Percentiles rank a stretch among this genome's conserved stretches.
Evolutionary conservation across 352 stramenopile species (phyloP).

Genomic region (Thalassiosira delicatula): DNA sequence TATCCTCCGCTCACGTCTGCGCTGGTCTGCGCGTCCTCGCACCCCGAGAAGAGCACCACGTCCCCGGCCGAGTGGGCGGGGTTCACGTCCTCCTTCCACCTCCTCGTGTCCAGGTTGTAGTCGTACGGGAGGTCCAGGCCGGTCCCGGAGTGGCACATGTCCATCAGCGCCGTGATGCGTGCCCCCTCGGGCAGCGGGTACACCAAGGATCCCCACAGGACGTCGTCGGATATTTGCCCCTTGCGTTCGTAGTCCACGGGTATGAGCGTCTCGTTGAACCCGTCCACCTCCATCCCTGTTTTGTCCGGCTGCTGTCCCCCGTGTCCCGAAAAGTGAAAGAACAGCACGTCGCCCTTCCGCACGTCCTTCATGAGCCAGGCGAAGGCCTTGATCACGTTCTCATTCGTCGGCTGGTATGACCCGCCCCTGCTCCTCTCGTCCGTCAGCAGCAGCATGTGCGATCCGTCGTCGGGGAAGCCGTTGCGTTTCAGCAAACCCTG

Average conservation of each 20-base stretch:
- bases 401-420: slow-evolving; percentile 39
- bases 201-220: slow-evolving; percentile 66
- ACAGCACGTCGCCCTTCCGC: slow-evolving; percentile 69
- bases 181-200: slow-evolving; percentile 52
- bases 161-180: slow-evolving; percentile 78
- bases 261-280: slow-evolving; percentile 76
- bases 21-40: slow-evolving; percentile 70
- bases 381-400: slow-evolving; percentile 57
- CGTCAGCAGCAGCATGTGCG: slow-evolving; percentile 59
- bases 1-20: slow-evolving; percentile 70
- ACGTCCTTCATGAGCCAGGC: slow-evolving; percentile 48
- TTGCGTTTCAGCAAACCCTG: slow-evolving; percentile 33
- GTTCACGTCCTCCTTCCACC: slow-evolving; percentile 58
- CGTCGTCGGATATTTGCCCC: slow-evolving; percentile 82
- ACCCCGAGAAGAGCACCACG: slow-evolving; percentile 71
- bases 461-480: slow-evolving; percentile 57
- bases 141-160: slow-evolving; percentile 84
- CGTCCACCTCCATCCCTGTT: slow-evolving; percentile 58
- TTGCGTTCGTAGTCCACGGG: slow-evolving; percentile 72
- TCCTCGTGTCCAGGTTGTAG: slow-evolving; percentile 61
- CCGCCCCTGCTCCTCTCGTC: slow-evolving; percentile 45
- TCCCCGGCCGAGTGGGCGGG: slow-evolving; percentile 61
- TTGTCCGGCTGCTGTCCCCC: slow-evolving; percentile 71
- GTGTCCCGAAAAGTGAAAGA: slow-evolving; percentile 83
- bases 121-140: slow-evolving; percentile 84